phyloP scores from a whole-genome alignment of 1,284 basidiomycete genomes.

The Anthracocystis walkeri region DNA sequence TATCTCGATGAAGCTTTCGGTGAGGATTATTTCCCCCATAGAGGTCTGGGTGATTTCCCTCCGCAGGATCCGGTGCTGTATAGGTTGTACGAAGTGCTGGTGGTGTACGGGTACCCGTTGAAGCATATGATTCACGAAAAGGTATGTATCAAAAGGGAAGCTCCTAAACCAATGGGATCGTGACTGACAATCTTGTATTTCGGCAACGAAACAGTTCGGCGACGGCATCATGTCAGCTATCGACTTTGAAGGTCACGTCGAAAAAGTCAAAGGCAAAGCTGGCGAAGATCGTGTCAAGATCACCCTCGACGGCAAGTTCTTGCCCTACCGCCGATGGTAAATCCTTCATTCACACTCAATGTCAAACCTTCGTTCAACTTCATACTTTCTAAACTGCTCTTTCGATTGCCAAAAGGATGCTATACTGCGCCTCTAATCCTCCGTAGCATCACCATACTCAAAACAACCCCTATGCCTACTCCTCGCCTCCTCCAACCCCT shows the following conservation, averaged over 20 bases:
- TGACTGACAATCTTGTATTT: not conserved
- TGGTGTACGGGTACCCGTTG: slow-evolving; percentile 64
- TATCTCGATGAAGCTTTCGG: slow-evolving; percentile 54
- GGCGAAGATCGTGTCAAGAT: slow-evolving; percentile 64
- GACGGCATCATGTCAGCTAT: slow-evolving; percentile 66
- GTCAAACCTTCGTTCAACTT: not conserved
- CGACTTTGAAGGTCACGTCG: slow-evolving; percentile 63
- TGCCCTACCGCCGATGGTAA: slow-evolving; percentile 59
- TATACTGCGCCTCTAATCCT: slow-evolving; percentile 23
- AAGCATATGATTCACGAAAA: slow-evolving; percentile 67
- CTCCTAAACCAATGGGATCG: too few species aligned
- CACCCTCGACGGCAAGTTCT: slow-evolving; percentile 64
- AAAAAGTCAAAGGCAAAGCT: slow-evolving; percentile 54
- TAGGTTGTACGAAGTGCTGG: slow-evolving; percentile 51
- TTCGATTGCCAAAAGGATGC: not conserved
- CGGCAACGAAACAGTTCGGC: slow-evolving; percentile 35
- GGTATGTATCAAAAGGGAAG: slow-evolving; percentile 42
- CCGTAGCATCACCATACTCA: slow-evolving; percentile 59
- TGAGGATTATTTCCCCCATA: slow-evolving; percentile 51
- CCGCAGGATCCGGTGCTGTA: slow-evolving; percentile 58
- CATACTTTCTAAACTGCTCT: too few species aligned
- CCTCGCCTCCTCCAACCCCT: slow-evolving; percentile 52
- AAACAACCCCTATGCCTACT: slow-evolving; percentile 54
- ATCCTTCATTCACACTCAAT: not conserved
- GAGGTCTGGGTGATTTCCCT: slow-evolving; percentile 58